phyloP scores from a whole-genome alignment of 1,284 basidiomycete genomes.

The Athelia sp. region DNA sequence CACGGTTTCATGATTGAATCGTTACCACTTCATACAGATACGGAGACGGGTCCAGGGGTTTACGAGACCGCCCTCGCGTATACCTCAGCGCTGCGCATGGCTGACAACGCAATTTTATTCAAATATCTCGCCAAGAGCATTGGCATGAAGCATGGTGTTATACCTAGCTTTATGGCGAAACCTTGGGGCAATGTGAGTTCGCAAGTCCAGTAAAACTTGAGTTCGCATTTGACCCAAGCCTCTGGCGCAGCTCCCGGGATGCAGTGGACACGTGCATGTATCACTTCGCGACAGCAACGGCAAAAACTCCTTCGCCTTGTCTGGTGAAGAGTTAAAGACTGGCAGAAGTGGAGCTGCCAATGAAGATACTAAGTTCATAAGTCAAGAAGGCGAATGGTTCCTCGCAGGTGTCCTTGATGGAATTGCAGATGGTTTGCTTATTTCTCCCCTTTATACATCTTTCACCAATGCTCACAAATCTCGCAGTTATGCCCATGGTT shows the following conservation, averaged over 20 bases:
- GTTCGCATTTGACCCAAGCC: neutral
- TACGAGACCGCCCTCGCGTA: constrained; percentile 94
- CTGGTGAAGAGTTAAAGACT: constrained; percentile 49
- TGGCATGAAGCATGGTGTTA: constrained; percentile 83
- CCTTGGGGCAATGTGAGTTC: constrained; percentile 82
- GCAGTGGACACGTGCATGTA: constrained; percentile 92
- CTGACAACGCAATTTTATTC: constrained; percentile 92
- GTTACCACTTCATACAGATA: constrained; percentile 51
- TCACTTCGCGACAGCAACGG: constrained; percentile 73
- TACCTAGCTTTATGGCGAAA: constrained; percentile 98
- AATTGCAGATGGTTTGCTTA: constrained; percentile 72
- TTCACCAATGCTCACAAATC: neutral
- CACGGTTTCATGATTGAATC: constrained; percentile 2
- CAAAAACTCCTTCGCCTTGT: constrained; percentile 76
- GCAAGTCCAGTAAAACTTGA: too few relatives aligned
- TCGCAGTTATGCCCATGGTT: constrained; percentile 60
- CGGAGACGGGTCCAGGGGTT: constrained; percentile 93
- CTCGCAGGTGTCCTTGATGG: constrained; percentile 88
- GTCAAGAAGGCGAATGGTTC: constrained; percentile 86
- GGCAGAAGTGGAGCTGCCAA: constrained; percentile 71
- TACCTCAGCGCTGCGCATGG: constrained; percentile 80
- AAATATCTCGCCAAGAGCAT: constrained; percentile 91
- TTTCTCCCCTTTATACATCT: neutral
- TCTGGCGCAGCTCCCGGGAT: constrained; percentile 71
- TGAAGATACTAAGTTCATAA: constrained; percentile 81